These are phyloP conservation scores for Trebouxia sp. DNA, from an alignment of 139 green algal genomes.

Conservation along the genomic window DNA sequence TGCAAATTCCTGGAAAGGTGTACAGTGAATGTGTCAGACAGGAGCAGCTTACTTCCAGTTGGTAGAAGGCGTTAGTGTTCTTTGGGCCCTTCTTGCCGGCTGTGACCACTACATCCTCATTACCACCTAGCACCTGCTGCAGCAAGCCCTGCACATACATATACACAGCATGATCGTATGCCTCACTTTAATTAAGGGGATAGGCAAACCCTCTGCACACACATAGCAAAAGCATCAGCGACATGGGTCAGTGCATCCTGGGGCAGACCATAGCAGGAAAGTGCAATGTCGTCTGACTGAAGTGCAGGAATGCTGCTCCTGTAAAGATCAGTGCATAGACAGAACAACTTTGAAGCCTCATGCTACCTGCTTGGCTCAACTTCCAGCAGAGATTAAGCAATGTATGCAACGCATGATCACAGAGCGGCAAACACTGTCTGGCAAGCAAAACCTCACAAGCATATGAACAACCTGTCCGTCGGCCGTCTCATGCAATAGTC, in stretches of 20 bases:
- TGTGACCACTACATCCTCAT: slow-evolving; percentile 18
- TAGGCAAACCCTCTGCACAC: not conserved
- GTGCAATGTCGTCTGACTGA: too few species aligned
- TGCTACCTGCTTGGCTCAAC: not conserved
- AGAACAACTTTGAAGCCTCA: not conserved
- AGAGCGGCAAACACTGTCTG: not conserved
- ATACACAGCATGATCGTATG: not conserved
- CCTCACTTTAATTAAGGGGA: not conserved
- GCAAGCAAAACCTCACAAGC: not conserved
- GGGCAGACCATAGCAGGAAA: too few species aligned
- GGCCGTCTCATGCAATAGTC: too few species aligned
- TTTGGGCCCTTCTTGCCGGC: not conserved
- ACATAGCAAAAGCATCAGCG: not conserved
- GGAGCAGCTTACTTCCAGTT: too few species aligned
- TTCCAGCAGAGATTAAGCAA: not conserved
- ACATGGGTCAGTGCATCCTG: not conserved
- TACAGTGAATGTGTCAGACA: too few species aligned
- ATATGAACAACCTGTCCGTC: not conserved
- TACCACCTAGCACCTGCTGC: slow-evolving; percentile 20
- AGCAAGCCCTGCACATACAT: not conserved
- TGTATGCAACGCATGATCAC: not conserved
- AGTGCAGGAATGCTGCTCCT: not conserved
- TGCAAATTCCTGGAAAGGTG: too few species aligned
- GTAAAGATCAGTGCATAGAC: not conserved
- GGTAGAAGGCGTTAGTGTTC: not conserved